Percentiles rank a stretch among this genome's conserved stretches.
Conservation (phyloP, 257 asterid species). For the Mitragyna speciosa region DNA sequence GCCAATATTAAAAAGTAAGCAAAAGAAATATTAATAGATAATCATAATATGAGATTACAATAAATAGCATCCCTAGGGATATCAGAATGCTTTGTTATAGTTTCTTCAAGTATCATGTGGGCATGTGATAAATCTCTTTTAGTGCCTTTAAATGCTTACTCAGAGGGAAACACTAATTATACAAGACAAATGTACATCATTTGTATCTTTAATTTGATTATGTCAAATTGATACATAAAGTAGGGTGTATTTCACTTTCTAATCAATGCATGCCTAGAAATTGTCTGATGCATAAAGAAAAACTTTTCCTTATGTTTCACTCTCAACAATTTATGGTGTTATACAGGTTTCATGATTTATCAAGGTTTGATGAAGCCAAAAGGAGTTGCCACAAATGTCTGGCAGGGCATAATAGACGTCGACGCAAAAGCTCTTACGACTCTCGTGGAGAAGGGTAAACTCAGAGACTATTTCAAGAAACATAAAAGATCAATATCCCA, state of each 20-base stretch:
- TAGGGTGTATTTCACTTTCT: background rate
- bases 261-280: background rate
- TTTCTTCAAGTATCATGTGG: background rate
- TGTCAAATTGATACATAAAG: background rate
- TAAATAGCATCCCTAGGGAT: background rate
- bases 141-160: background rate
- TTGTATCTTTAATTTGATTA: background rate
- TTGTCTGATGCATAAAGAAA: background rate
- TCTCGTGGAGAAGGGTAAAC: constrained; percentile 46
- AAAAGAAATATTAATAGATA: background rate
- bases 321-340: constrained; percentile 19
- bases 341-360: constrained; percentile 78
- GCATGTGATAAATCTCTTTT: background rate
- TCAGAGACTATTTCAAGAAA: constrained; percentile 10
- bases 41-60: no score
- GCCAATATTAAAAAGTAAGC: background rate
- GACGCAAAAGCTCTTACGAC: constrained; percentile 71
- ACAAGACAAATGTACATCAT: no score
- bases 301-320: background rate
- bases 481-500: constrained; percentile 5
- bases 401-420: constrained; percentile 91
- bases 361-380: constrained; percentile 81
- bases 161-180: background rate
- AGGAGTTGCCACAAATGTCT: constrained; percentile 87
- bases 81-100: background rate